Evolutionary conservation across 352 stramenopile species (phyloP).

Genomic region (Phytopythium kandeliae): DNA sequence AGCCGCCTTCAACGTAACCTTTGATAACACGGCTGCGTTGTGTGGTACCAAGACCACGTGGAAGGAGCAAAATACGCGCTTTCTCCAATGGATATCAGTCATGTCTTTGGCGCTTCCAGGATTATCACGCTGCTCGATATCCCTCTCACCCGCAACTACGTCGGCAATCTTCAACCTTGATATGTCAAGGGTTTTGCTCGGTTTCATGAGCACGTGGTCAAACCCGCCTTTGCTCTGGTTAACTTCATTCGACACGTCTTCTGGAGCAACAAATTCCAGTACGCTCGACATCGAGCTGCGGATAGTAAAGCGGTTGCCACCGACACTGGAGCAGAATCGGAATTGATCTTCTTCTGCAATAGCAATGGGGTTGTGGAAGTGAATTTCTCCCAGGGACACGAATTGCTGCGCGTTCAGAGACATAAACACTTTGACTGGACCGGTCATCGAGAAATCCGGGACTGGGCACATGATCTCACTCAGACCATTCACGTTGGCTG

Average conservation of each 20-base stretch:
- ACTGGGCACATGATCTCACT: slow-evolving; percentile 50
- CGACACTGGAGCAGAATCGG: slow-evolving; percentile 62
- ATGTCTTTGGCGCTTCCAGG: neutral
- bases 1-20: slow-evolving; percentile 24
- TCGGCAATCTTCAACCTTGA: no score
- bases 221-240: slow-evolving; percentile 11
- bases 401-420: slow-evolving; percentile 77
- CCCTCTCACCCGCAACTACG: no score
- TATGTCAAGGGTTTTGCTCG: slow-evolving; percentile 15
- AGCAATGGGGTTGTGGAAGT: slow-evolving; percentile 43
- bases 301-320: slow-evolving; percentile 42
- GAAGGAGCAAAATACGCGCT: slow-evolving; percentile 32
- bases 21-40: slow-evolving; percentile 25
- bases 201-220: slow-evolving; percentile 9
- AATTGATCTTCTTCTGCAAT: slow-evolving; percentile 47
- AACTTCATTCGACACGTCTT: slow-evolving; percentile 41
- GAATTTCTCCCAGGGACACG: slow-evolving; percentile 44
- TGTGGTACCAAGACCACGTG: slow-evolving; percentile 37
- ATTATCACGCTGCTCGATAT: neutral
- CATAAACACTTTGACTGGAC: slow-evolving; percentile 42
- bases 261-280: slow-evolving; percentile 27
- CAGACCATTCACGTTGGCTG: slow-evolving; percentile 34
- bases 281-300: slow-evolving; percentile 51
- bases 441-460: slow-evolving; percentile 41
- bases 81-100: slow-evolving; percentile 1